Evolutionary conservation across 1,284 basidiomycete species (phyloP), one percentile per base, ranked within the genome.

Genomic region (Crepidotus sp.): DNA sequence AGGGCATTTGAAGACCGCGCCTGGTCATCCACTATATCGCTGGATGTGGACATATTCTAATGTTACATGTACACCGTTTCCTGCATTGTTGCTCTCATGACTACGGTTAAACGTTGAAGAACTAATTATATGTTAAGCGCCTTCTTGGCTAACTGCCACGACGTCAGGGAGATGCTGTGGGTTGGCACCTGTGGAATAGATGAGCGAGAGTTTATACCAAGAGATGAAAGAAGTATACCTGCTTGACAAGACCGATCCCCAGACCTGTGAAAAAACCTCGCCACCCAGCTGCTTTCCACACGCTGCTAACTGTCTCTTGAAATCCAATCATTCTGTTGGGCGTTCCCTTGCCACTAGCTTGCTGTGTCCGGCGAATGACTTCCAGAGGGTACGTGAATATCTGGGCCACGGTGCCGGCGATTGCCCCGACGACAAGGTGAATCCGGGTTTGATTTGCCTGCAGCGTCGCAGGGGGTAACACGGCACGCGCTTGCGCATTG

Each of bases 301-400:
- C 80, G 11, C 67, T 65, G 31, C 63, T 61, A 11, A 82, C 73
- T 0, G 89, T 91, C 63, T 95, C 89, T 46, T 74, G 72, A 77
- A 86, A 90, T 7, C 77, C 72, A 29, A 93, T 61, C 81, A 85
- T 88, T 34, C 81, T 69, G 58, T 84, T 83, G 0, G 85, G 86
- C 24, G 72, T 71, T 19, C 80, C 80, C 40, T 90, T 68, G 1
- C 93, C 95, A 9, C 93, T 94, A 3, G 98, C 91, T 65, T 99
- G 96, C 88, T 98, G 96, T 46, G 92, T 73, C 43, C 96, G 70
- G 31, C 96, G 75, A 26, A 98, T 75, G 39, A 99, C 86, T 61
- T 99, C 96, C 57, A 98, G 92, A 1, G 96, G 96, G 60, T 99
- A 99, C 15, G 91, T 92, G 3, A 80, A 80, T 0, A 94, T 96